These are phyloP conservation scores for Cnidoscolus chayamansa DNA, from an alignment of 441 rosid genomes.

Conservation along the genomic window DNA sequence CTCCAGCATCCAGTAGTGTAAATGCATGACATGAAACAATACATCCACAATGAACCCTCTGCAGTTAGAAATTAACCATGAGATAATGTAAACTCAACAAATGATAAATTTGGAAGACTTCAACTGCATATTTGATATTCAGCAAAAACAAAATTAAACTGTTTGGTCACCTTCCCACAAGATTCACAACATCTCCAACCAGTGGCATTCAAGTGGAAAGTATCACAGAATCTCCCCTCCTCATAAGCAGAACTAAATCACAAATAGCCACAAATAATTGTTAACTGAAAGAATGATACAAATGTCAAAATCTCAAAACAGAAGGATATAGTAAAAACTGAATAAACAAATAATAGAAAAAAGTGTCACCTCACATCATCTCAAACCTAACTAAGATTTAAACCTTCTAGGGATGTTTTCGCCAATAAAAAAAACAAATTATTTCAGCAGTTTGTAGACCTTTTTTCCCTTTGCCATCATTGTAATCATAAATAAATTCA, in stretches of 20 bases:
- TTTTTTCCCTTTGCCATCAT: no score
- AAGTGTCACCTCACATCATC: not conserved
- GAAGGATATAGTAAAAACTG: not conserved
- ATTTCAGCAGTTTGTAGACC: not conserved
- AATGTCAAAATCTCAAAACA: not conserved
- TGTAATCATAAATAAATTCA: not conserved
- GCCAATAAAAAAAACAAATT: not conserved
- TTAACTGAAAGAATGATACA: not conserved
- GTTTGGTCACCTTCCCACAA: conserved; percentile 77
- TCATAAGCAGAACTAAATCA: conserved; percentile 65
- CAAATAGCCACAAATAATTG: conserved; percentile 17
- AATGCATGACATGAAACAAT: conserved; percentile 64
- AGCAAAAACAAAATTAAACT: conserved; percentile 2
- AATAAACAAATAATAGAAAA: not conserved
- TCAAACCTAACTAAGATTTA: not conserved
- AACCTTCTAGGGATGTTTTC: not conserved
- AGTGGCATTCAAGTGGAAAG: conserved; percentile 63
- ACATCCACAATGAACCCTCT: conserved; percentile 96
- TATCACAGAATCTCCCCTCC: conserved; percentile 79
- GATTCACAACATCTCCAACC: conserved; percentile 96
- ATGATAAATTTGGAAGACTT: conserved; percentile 6
- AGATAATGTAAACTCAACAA: conserved; percentile 24
- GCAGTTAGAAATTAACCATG: conserved; percentile 33
- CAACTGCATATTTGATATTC: conserved; percentile 12
- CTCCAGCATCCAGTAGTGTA: conserved; percentile 84